phyloP scores from a whole-genome alignment of 805 yeast genomes.

The Millerozyma miso region DNA sequence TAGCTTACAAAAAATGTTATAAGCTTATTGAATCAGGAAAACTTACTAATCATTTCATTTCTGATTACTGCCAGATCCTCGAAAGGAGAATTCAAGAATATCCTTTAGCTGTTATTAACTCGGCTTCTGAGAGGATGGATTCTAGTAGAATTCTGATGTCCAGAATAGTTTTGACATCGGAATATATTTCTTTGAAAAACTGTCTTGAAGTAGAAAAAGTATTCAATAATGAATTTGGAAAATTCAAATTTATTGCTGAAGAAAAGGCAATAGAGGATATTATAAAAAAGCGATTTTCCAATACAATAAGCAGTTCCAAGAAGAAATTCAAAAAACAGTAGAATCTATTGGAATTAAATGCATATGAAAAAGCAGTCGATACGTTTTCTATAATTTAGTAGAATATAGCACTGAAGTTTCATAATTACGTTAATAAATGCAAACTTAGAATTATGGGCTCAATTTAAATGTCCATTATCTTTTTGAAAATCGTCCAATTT shows the following conservation, averaged over 20 bases:
- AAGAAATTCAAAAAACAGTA: constrained; percentile 12
- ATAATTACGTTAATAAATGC: no score
- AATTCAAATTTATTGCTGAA: constrained; percentile 50
- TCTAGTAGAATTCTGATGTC: constrained; percentile 43
- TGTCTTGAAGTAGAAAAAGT: constrained; percentile 29
- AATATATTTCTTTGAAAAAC: constrained; percentile 45
- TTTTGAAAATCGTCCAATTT: constrained; percentile 1
- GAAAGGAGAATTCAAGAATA: constrained; percentile 42
- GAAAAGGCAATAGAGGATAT: constrained; percentile 56
- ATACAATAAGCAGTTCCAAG: constrained; percentile 21
- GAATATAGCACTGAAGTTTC: no score
- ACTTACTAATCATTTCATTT: constrained; percentile 37
- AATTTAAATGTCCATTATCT: no score
- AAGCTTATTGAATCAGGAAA: constrained; percentile 53
- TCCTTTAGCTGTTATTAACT: constrained; percentile 33
- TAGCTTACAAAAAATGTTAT: constrained; percentile 56
- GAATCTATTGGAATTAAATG: no score
- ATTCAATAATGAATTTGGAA: constrained; percentile 17
- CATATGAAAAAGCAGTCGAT: no score
- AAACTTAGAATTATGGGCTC: no score
- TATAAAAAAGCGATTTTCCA: constrained; percentile 41
- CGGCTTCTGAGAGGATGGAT: constrained; percentile 8
- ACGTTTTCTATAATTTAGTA: no score
- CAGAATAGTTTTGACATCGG: constrained; percentile 51
- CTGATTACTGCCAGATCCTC: constrained; percentile 30